These are phyloP conservation scores for Ulota crispa DNA, from an alignment of 225 moss, liverwort and hornwort genomes.

Conservation along the genomic window DNA sequence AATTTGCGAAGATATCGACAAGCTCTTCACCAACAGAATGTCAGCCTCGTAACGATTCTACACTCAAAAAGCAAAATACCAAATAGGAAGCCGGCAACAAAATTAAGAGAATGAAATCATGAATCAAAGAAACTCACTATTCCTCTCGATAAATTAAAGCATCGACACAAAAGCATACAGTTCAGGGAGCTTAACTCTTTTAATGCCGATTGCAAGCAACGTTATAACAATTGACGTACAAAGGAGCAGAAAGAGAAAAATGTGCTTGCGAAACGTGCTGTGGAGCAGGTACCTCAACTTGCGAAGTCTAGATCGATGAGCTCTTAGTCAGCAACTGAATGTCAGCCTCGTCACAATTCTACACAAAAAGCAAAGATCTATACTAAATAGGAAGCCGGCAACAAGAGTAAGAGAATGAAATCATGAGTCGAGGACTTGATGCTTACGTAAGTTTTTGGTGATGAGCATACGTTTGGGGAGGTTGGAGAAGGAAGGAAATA, in stretches of 20 bases:
- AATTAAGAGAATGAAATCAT: no score
- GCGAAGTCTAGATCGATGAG: constrained; percentile 1
- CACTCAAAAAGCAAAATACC: no score
- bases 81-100: no score
- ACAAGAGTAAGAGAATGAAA: neutral
- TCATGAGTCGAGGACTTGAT: neutral
- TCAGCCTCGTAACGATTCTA: no score
- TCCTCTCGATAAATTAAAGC: neutral
- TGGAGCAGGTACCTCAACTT: neutral
- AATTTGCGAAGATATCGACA: no score
- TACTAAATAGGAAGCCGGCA: neutral
- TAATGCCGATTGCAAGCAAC: neutral
- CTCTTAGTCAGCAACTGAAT: neutral
- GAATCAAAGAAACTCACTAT: neutral
- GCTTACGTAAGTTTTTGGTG: neutral
- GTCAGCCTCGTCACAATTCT: neutral
- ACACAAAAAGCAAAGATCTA: neutral
- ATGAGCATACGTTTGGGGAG: neutral
- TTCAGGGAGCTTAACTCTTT: neutral
- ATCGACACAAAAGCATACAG: neutral
- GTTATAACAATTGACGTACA: no score
- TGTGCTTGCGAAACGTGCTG: neutral
- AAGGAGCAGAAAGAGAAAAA: no score
- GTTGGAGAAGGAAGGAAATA: neutral
- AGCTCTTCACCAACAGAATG: no score